These are phyloP conservation scores for Phyllosticta citrichinensis DNA, from an alignment of 2,329 filamentous ascomycete genomes.

Conservation along the genomic window DNA sequence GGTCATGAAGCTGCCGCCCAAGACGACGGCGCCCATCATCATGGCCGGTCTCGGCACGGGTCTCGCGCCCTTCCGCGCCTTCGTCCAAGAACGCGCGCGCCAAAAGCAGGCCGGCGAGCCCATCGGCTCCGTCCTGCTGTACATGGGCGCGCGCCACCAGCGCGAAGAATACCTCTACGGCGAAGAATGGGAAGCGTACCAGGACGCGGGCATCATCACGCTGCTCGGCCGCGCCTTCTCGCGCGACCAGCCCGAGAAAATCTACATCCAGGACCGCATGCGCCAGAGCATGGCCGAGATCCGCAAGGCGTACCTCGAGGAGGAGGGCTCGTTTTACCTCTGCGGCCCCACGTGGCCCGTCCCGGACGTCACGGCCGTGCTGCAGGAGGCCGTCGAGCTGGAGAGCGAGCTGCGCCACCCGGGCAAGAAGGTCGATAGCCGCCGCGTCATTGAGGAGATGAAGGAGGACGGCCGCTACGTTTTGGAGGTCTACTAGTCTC, in stretches of 20 bases:
- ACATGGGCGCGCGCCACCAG: slow-evolving; percentile 95
- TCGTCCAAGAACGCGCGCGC: slow-evolving; percentile 95
- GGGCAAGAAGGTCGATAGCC: slow-evolving; percentile 68
- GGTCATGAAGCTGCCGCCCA: slow-evolving; percentile 93
- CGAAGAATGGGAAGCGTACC: slow-evolving; percentile 98
- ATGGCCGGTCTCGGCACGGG: slow-evolving; percentile 99
- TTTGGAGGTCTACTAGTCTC: slow-evolving; percentile 95
- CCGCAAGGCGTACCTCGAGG: slow-evolving; percentile 71
- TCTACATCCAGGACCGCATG: slow-evolving; percentile 99
- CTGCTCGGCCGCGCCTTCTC: slow-evolving; percentile 90
- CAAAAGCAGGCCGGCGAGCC: slow-evolving; percentile 96
- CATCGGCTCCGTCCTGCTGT: slow-evolving; percentile 85
- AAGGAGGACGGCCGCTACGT: slow-evolving; percentile 95
- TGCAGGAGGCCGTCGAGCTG: slow-evolving; percentile 79
- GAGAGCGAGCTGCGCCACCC: slow-evolving; percentile 48
- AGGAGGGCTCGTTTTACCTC: slow-evolving; percentile 91
- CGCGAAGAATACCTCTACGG: slow-evolving; percentile 98
- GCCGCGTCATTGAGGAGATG: slow-evolving; percentile 89
- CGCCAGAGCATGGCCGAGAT: slow-evolving; percentile 76
- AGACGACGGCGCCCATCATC: slow-evolving; percentile 85
- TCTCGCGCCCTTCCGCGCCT: slow-evolving; percentile 96
- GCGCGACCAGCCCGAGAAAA: slow-evolving; percentile 94
- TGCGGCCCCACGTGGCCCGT: slow-evolving; percentile 98
- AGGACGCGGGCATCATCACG: slow-evolving; percentile 90
- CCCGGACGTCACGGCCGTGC: slow-evolving; percentile 85